Evolutionary conservation across 495 filamentous ascomycete genomes (phyloP).

Genomic region (Podospora conica): DNA sequence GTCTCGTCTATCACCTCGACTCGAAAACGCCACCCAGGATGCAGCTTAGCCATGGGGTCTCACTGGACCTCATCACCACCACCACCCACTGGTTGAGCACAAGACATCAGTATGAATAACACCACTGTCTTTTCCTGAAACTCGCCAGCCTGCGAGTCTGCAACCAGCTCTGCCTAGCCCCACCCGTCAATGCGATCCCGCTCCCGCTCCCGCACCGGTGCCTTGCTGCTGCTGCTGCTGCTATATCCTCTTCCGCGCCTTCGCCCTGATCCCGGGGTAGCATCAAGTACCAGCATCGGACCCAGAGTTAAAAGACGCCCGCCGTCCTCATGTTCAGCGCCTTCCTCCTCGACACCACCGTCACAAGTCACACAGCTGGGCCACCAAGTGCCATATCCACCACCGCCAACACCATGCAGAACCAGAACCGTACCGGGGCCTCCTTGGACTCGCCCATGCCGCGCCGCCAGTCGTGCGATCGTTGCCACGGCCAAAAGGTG

Average conservation of each 20-base stretch:
- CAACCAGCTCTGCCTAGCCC: background rate
- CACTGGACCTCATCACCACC: background rate
- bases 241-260: background rate
- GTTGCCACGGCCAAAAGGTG: slow-evolving; percentile 24
- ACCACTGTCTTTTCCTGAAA: background rate
- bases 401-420: background rate
- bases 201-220: background rate
- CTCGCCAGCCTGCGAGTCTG: background rate
- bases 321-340: background rate
- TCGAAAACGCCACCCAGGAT: background rate
- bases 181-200: too few relatives aligned
- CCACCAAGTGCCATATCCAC: background rate
- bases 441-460: slow-evolving; percentile 10
- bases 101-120: background rate
- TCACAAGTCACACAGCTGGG: background rate
- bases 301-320: background rate
- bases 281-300: background rate
- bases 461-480: slow-evolving; percentile 23
- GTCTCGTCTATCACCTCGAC: background rate
- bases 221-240: background rate
- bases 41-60: background rate
- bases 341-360: background rate
- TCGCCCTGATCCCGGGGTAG: background rate
- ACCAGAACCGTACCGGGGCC: background rate
- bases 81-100: background rate